A percentile compares a stretch with the other conserved stretches of the same genome.
phyloP scores from a whole-genome alignment of 2,329 filamentous ascomycete genomes.

The Claviceps citrina region DNA sequence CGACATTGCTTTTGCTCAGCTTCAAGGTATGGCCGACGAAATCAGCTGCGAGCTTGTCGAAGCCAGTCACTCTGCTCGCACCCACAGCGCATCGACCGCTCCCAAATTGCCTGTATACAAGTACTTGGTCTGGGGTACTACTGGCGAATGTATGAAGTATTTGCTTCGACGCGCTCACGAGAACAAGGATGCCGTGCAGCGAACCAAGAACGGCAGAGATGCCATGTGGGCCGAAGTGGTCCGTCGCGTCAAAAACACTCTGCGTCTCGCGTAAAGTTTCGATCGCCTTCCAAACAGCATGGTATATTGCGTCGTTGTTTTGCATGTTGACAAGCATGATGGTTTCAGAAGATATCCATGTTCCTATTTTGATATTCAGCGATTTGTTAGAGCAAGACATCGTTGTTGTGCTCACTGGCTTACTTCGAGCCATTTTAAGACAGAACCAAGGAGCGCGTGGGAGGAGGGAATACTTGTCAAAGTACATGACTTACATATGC shows the following conservation, averaged over 20 bases:
- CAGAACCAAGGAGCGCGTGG: too few species aligned
- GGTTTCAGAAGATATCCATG: not conserved
- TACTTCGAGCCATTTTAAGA: too few species aligned
- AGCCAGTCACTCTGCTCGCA: slow-evolving; percentile 18
- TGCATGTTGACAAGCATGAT: not conserved
- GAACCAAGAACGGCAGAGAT: slow-evolving; percentile 45
- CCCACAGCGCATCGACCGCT: slow-evolving; percentile 13
- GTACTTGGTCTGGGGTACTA: slow-evolving; percentile 55
- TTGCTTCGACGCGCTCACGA: slow-evolving; percentile 47
- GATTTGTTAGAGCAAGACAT: slow-evolving; percentile 1
- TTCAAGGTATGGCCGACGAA: slow-evolving; percentile 94
- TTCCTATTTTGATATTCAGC: not conserved
- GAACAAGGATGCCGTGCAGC: slow-evolving; percentile 54
- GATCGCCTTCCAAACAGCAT: too few species aligned
- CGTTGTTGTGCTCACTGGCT: too few species aligned
- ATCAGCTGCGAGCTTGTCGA: slow-evolving; percentile 51
- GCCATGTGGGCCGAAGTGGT: slow-evolving; percentile 48
- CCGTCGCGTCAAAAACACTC: slow-evolving; percentile 32
- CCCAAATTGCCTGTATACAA: slow-evolving; percentile 46
- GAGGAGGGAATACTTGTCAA: too few species aligned
- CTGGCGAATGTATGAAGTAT: slow-evolving; percentile 75
- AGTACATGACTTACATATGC: too few species aligned
- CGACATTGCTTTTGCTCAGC: slow-evolving; percentile 42
- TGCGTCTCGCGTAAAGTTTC: slow-evolving; percentile 13
- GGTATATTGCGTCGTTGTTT: not conserved